Conservation (phyloP, 2,329 filamentous ascomycete species). For the Aulographum hederae region DNA sequence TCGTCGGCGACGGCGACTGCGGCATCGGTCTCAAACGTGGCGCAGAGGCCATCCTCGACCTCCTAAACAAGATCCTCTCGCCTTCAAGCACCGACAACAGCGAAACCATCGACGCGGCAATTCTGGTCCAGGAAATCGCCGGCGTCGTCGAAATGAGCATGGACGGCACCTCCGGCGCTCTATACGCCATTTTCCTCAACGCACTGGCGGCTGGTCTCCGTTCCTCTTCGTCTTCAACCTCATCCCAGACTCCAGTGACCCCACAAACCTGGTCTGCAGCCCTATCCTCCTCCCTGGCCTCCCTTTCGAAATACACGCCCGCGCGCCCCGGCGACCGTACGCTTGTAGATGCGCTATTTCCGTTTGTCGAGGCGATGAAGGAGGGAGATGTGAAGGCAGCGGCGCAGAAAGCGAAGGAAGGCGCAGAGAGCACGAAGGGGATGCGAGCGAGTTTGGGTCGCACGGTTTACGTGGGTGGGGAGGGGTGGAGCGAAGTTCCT, state of each 20-base stretch:
- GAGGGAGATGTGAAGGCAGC: constrained; percentile 53
- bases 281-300: constrained; percentile 49
- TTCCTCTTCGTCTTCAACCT: constrained; percentile 6
- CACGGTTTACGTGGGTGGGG: constrained; percentile 66
- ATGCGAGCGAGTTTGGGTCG: constrained; percentile 83
- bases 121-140: constrained; percentile 39
- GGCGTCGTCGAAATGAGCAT: constrained; percentile 48
- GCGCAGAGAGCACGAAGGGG: constrained; percentile 68
- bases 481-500: constrained; percentile 39
- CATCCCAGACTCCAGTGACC: constrained; percentile 16
- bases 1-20: constrained; percentile 82
- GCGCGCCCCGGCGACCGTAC: constrained; percentile 81
- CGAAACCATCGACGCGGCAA: background rate
- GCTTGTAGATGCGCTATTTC: constrained; percentile 72
- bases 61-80: no score
- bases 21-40: constrained; percentile 73
- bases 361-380: constrained; percentile 61
- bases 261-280: constrained; percentile 32
- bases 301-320: constrained; percentile 69
- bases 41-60: no score
- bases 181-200: constrained; percentile 82
- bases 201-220: constrained; percentile 37
- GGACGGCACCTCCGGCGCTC: constrained; percentile 60
- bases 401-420: constrained; percentile 55
- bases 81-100: no score